Evolutionary conservation across 352 stramenopile species (phyloP).

Genomic region (Peronospora farinosa): DNA sequence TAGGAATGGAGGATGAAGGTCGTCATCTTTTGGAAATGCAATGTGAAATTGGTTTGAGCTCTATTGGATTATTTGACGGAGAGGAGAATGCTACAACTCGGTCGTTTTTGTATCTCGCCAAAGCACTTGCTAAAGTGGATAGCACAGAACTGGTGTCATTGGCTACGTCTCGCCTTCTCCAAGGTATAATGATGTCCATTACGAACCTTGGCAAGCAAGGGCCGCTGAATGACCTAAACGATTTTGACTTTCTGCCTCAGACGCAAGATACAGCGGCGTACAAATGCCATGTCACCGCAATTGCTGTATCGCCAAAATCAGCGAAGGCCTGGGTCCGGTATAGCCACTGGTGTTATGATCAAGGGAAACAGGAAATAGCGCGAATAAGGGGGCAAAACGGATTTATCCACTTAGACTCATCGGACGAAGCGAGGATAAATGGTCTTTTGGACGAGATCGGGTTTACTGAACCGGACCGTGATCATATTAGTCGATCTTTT

Average conservation of each 20-base stretch:
- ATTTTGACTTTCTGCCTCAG: conserved; percentile 3
- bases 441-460: conserved; percentile 38
- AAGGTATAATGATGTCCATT: background rate
- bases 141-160: conserved; percentile 12
- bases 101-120: conserved; percentile 33
- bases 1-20: conserved; percentile 30
- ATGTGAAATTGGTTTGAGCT: conserved; percentile 18
- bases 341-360: conserved; percentile 68
- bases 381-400: conserved; percentile 42
- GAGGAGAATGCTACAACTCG: conserved; percentile 9
- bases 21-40: conserved; percentile 25
- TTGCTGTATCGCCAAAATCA: conserved; percentile 31
- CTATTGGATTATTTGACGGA: conserved; percentile 4
- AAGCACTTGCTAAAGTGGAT: conserved; percentile 16
- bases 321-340: conserved; percentile 53
- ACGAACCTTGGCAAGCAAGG: background rate
- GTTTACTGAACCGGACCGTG: conserved; percentile 24
- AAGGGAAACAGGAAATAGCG: conserved; percentile 38
- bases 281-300: conserved; percentile 35
- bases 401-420: conserved; percentile 38
- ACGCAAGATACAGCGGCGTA: conserved; percentile 13
- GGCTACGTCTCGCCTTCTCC: conserved; percentile 13
- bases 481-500: conserved; percentile 37
- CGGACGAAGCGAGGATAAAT: conserved; percentile 39
- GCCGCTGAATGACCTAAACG: background rate